phyloP scores from a whole-genome alignment of 345 rosid species.

The Arabidopsis arenosa region DNA sequence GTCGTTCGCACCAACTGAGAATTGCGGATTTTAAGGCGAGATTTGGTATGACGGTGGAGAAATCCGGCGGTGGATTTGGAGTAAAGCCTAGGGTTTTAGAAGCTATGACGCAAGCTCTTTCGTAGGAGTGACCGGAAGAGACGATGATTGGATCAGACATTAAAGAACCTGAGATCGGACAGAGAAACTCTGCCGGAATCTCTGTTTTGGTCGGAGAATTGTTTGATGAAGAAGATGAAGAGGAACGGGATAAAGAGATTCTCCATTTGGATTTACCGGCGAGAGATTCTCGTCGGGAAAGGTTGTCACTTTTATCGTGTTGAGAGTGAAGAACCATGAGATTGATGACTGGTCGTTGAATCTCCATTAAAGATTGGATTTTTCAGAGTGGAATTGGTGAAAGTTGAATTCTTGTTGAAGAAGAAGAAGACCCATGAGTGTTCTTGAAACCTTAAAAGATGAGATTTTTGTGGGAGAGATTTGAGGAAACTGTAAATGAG shows the following conservation, averaged over 20 bases:
- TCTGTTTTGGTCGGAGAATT: conserved; percentile 29
- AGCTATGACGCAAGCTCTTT: conserved; percentile 66
- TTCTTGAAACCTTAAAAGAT: conserved; percentile 29
- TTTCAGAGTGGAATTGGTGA: not conserved
- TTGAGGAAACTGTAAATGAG: conserved; percentile 36
- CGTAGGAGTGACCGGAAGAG: conserved; percentile 91
- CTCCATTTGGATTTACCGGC: conserved; percentile 56
- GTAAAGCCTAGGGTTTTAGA: conserved; percentile 61
- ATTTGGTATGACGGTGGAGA: conserved; percentile 78
- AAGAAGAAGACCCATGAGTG: conserved; percentile 39
- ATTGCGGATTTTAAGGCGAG: conserved; percentile 82
- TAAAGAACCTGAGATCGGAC: conserved; percentile 72
- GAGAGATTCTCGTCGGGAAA: conserved; percentile 30
- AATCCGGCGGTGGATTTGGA: conserved; percentile 68
- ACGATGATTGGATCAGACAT: conserved; percentile 92
- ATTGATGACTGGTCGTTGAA: conserved; percentile 56
- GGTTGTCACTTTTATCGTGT: conserved; percentile 28
- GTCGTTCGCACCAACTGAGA: conserved; percentile 62
- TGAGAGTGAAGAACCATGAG: conserved; percentile 44
- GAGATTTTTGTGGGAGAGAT: conserved; percentile 40
- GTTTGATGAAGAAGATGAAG: conserved; percentile 21
- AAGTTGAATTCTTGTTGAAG: conserved; percentile 21
- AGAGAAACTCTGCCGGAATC: conserved; percentile 66
- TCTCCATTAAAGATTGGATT: conserved; percentile 50
- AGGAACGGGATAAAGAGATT: conserved; percentile 51